phyloP scores from a whole-genome alignment of 306 rosid species.

The Cyclanthera cordifolia region DNA sequence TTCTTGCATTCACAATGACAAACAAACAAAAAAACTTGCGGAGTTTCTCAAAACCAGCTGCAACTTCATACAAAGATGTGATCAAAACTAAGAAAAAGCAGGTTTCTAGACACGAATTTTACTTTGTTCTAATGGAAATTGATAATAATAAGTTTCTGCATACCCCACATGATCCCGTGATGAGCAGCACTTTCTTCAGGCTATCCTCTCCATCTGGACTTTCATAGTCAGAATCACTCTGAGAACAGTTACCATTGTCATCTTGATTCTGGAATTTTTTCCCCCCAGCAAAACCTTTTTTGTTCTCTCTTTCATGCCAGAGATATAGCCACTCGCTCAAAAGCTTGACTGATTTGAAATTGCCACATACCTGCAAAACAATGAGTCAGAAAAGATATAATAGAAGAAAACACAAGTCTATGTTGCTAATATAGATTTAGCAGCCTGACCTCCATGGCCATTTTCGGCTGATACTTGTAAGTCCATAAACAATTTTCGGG shows the following conservation, averaged over 20 bases:
- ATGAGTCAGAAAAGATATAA: slow-evolving; percentile 4
- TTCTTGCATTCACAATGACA: background rate
- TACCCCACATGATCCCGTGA: slow-evolving; percentile 90
- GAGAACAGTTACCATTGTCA: slow-evolving; percentile 30
- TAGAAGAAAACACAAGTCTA: background rate
- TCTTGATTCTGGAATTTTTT: slow-evolving; percentile 21
- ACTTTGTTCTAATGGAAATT: background rate
- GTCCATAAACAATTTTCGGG: slow-evolving; percentile 52
- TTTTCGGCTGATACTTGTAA: slow-evolving; percentile 64
- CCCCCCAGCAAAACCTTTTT: slow-evolving; percentile 25
- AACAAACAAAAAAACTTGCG: background rate
- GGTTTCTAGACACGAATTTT: background rate
- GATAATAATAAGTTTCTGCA: slow-evolving; percentile 11
- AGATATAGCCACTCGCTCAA: slow-evolving; percentile 62
- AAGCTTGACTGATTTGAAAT: slow-evolving; percentile 49
- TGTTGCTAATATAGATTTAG: background rate
- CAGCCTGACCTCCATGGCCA: slow-evolving; percentile 50
- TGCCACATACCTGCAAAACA: slow-evolving; percentile 69
- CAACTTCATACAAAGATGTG: background rate
- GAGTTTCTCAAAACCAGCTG: background rate
- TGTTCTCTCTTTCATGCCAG: slow-evolving; percentile 49
- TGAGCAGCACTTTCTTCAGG: slow-evolving; percentile 53
- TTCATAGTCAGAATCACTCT: slow-evolving; percentile 36
- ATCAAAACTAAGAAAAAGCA: background rate
- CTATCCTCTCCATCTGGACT: slow-evolving; percentile 27